Evolutionary conservation across 108 stramenopile genomes (phyloP).

Genomic region (Schizochytrium sp.): DNA sequence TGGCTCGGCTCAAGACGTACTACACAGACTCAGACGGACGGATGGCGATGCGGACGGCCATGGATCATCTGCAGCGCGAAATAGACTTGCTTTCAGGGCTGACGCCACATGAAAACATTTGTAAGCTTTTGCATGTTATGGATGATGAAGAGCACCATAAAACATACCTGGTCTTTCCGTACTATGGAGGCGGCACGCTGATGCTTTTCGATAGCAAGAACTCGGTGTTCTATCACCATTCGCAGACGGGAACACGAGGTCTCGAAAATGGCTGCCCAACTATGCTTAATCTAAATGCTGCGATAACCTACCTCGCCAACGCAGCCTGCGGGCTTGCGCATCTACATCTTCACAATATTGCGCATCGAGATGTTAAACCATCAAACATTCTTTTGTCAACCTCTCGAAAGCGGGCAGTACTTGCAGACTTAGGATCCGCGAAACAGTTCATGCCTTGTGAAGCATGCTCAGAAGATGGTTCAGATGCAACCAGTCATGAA

Average conservation of each 20-base stretch:
- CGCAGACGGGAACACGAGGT: not conserved
- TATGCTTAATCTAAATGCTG: not conserved
- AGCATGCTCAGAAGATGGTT: too few species aligned
- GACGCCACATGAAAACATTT: not conserved
- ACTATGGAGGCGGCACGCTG: conserved; percentile 4
- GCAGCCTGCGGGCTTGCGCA: not conserved
- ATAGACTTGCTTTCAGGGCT: not conserved
- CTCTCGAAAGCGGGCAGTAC: not conserved
- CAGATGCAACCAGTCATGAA: too few species aligned
- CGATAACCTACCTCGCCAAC: not conserved
- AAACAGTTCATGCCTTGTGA: not conserved
- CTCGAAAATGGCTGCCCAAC: not conserved
- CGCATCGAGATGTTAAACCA: conserved; percentile 59
- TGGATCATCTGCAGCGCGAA: conserved; percentile 34
- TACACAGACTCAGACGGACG: conserved; percentile 9
- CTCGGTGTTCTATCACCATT: not conserved
- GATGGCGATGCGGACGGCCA: conserved; percentile 10
- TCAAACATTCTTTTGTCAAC: not conserved
- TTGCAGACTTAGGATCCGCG: not conserved
- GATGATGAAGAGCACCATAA: conserved; percentile 25
- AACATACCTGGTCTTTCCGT: conserved; percentile 33
- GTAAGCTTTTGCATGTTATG: not conserved
- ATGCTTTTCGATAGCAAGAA: not conserved
- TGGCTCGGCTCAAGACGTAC: conserved; percentile 1
- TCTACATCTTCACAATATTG: not conserved